A percentile compares a stretch with the other conserved stretches of the same genome.
phyloP scores from a whole-genome alignment of 2,329 filamentous ascomycete genomes.

The Rhynchosporium agropyri region DNA sequence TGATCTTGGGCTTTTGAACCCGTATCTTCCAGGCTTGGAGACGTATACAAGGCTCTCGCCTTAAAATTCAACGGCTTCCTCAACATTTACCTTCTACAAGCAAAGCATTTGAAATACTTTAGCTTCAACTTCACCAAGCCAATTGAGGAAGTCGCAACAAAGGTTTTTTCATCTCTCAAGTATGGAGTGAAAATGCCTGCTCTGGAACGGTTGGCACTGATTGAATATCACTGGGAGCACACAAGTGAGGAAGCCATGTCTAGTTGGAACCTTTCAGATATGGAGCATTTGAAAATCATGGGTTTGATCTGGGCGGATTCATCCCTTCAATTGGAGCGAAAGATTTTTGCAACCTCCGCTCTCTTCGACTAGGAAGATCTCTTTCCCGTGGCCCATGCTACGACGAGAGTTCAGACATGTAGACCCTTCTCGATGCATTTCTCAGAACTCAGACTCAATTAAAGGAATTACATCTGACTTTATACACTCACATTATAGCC shows the following conservation, averaged over 20 bases:
- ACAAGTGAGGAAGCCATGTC: neutral
- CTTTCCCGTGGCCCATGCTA: neutral
- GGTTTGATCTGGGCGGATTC: neutral
- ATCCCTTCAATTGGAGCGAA: neutral
- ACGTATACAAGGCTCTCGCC: neutral
- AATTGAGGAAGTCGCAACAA: neutral
- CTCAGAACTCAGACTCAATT: neutral
- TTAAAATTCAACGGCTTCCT: neutral
- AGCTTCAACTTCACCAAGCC: neutral
- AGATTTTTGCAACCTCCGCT: neutral
- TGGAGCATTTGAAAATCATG: neutral
- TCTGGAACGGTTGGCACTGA: neutral
- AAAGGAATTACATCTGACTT: neutral
- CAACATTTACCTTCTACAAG: neutral
- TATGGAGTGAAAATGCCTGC: constrained; percentile 2
- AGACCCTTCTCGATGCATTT: neutral
- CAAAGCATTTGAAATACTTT: neutral
- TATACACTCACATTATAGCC: neutral
- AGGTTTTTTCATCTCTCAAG: neutral
- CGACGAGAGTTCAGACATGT: no score
- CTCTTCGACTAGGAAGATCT: neutral
- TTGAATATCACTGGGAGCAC: constrained; percentile 1
- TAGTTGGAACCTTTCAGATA: neutral
- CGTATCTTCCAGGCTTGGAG: neutral
- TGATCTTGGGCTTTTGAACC: neutral